These are phyloP conservation scores for Verticillium alfalfae DNA, from an alignment of 2,329 filamentous ascomycete species.

Conservation along the genomic window DNA sequence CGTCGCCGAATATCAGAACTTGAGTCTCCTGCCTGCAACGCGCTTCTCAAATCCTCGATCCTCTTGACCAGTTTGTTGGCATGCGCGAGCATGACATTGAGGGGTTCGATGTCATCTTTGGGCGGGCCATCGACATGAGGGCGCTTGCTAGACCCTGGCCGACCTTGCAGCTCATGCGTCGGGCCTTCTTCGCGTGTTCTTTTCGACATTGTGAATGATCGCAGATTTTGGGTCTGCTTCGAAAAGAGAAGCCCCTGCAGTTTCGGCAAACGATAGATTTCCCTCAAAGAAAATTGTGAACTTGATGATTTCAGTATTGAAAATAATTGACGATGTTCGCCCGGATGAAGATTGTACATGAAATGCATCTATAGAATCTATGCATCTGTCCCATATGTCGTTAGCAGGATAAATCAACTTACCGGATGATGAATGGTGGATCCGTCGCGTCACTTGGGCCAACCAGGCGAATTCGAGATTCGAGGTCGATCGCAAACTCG, in stretches of 20 bases:
- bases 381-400: neutral
- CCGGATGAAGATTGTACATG: neutral
- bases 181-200: neutral
- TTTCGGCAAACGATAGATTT: neutral
- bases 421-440: neutral
- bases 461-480: neutral
- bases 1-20: neutral
- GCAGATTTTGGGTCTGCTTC: neutral
- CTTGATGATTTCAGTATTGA: neutral
- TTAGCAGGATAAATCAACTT: neutral
- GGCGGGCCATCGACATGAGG: neutral
- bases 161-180: neutral
- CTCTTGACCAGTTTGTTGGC: slow-evolving; percentile 32
- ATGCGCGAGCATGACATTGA: slow-evolving; percentile 23
- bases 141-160: slow-evolving; percentile 4
- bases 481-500: slow-evolving; percentile 7
- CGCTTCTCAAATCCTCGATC: neutral
- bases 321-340: neutral
- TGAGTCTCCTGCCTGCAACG: neutral
- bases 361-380: neutral
- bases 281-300: too few relatives aligned
- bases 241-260: neutral
- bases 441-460: neutral
- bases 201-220: slow-evolving; percentile 6
- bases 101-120: slow-evolving; percentile 11